A percentile compares a stretch with the other conserved stretches of the same genome.
Conservation (phyloP, 2,329 filamentous ascomycete genomes). For the Alternaria alternata region DNA sequence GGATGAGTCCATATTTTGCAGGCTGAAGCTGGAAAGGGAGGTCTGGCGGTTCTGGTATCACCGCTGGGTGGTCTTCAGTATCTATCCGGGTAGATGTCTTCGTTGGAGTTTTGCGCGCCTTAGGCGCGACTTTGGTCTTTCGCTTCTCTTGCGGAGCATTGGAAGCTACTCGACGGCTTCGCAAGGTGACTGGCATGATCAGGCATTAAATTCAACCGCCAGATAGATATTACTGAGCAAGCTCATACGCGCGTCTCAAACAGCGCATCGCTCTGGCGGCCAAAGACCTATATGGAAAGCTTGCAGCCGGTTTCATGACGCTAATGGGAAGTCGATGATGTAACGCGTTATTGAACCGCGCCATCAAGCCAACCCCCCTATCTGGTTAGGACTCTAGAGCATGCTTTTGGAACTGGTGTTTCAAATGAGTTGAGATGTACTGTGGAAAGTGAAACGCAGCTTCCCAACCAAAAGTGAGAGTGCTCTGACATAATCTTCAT, state of each 20-base stretch:
- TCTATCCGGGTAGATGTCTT: conserved; percentile 6
- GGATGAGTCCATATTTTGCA: conserved; percentile 76
- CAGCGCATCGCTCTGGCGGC: not conserved
- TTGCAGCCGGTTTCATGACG: conserved; percentile 1
- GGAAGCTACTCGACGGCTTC: conserved; percentile 1
- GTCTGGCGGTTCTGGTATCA: conserved; percentile 25
- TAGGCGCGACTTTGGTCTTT: conserved; percentile 4
- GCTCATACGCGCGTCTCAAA: not conserved
- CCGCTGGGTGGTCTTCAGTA: conserved; percentile 22
- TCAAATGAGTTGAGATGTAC: not conserved
- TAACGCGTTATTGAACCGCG: not conserved
- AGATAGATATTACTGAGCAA: not conserved
- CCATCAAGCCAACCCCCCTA: not conserved
- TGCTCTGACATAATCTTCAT: not conserved
- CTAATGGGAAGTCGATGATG: not conserved
- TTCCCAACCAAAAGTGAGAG: not conserved
- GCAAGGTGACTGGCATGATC: conserved; percentile 3
- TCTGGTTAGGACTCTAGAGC: not conserved
- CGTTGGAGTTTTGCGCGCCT: conserved; percentile 7
- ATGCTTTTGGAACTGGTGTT: not conserved
- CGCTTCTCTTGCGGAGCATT: not conserved
- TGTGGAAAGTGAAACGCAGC: not conserved
- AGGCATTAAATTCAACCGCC: not conserved
- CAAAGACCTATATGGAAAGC: not conserved
- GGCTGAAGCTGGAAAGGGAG: conserved; percentile 35